phyloP scores from a whole-genome alignment of 1,284 basidiomycete genomes.

The Ceratobasidium sp. region DNA sequence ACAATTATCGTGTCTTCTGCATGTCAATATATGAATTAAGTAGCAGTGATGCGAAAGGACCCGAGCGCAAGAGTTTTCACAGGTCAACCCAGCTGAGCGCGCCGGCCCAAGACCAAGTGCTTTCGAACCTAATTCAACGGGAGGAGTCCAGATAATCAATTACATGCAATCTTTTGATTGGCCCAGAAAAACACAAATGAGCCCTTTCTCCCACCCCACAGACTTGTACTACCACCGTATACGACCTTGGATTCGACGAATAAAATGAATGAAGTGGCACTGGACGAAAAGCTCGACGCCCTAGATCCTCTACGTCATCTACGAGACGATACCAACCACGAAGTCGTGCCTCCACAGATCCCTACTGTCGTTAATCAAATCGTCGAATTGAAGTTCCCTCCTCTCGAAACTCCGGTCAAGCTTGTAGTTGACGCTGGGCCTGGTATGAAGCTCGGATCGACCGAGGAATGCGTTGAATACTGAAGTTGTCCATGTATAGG shows the following conservation, averaged over 20 bases:
- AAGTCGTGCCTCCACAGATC: slow-evolving; percentile 59
- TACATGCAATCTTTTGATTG: background rate
- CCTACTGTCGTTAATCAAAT: slow-evolving; percentile 28
- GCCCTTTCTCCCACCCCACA: background rate
- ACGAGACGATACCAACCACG: slow-evolving; percentile 54
- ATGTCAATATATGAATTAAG: too few species aligned
- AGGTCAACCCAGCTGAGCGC: too few species aligned
- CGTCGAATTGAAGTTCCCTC: slow-evolving; percentile 31
- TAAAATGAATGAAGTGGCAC: slow-evolving; percentile 51
- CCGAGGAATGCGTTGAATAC: slow-evolving; percentile 58
- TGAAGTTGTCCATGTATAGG: slow-evolving; percentile 77
- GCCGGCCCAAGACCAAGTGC: too few species aligned
- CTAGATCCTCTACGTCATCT: slow-evolving; percentile 73
- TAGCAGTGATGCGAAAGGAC: too few species aligned
- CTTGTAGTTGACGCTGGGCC: slow-evolving; percentile 31
- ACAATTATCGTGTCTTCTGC: too few species aligned
- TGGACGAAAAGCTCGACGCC: slow-evolving; percentile 66
- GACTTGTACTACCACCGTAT: background rate
- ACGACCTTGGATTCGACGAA: background rate
- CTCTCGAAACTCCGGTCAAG: slow-evolving; percentile 26
- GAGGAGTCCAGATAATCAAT: background rate
- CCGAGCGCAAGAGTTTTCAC: too few species aligned
- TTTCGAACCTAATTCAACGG: background rate
- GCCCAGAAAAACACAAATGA: background rate
- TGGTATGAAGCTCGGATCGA: slow-evolving; percentile 29